Conservation (phyloP, 163 green algal species). For the Botryococcus braunii region DNA sequence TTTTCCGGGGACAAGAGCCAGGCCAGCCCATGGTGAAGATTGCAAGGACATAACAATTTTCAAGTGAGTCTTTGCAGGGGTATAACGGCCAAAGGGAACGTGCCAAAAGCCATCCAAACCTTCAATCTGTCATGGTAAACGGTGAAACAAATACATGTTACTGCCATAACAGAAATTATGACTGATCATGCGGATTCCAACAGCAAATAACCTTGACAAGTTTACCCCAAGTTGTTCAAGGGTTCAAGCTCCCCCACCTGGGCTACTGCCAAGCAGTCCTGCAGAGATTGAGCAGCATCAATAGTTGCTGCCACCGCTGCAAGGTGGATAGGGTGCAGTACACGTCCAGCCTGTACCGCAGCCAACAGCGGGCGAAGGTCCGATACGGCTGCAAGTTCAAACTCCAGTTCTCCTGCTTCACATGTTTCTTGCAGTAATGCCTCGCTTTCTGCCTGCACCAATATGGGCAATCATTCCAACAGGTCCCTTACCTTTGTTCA, state of each 20-base stretch:
- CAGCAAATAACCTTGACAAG: neutral
- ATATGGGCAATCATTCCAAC: neutral
- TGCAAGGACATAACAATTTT: too few species aligned
- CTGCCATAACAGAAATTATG: neutral
- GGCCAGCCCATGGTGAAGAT: too few species aligned
- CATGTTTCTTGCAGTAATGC: conserved; percentile 59
- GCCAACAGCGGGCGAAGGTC: conserved; percentile 49
- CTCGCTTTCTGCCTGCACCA: conserved; percentile 38
- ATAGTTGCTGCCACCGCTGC: conserved; percentile 48
- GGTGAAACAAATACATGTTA: neutral
- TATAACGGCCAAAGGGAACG: too few species aligned
- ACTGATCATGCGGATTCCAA: too few species aligned
- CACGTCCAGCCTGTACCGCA: conserved; percentile 19
- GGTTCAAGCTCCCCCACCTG: neutral
- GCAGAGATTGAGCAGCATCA: conserved; percentile 14
- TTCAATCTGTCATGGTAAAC: neutral
- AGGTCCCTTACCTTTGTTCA: neutral
- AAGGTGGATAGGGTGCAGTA: conserved; percentile 47
- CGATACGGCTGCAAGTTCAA: conserved; percentile 39
- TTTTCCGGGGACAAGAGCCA: too few species aligned
- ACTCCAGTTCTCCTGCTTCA: conserved; percentile 40
- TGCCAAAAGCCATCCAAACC: neutral
- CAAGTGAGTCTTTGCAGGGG: too few species aligned
- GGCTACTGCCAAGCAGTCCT: neutral
- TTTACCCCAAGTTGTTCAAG: neutral